Percentiles rank a stretch among this genome's conserved stretches.
Conservation (phyloP, 495 filamentous ascomycete species). For the Polyplosphaeria fusca region DNA sequence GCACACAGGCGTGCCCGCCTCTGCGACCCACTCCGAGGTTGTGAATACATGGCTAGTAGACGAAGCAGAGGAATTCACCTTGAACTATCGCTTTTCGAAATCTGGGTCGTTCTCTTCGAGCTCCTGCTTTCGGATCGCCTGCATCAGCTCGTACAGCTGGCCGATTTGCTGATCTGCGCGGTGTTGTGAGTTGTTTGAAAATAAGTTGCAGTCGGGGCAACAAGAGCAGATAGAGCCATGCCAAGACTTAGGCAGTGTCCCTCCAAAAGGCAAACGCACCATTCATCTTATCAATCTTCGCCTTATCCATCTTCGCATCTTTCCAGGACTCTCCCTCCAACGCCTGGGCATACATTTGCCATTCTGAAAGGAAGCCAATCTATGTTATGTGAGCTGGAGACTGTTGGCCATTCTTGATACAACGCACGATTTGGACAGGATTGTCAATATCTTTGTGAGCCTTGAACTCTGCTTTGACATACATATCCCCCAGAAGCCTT, state of each 20-base stretch:
- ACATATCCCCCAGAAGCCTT: conserved; percentile 82
- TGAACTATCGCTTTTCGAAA: too few species aligned
- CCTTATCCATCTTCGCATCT: conserved; percentile 71
- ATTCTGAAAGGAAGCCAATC: conserved; percentile 95
- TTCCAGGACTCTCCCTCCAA: conserved; percentile 82
- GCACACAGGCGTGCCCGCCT: too few species aligned
- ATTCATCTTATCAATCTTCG: conserved; percentile 89
- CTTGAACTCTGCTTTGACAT: conserved; percentile 87
- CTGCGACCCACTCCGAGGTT: too few species aligned
- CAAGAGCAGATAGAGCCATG: too few species aligned
- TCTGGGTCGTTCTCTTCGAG: conserved; percentile 45
- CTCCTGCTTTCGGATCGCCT: conserved; percentile 65
- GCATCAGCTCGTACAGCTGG: conserved; percentile 92
- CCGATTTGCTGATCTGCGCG: conserved; percentile 80
- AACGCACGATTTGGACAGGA: conserved; percentile 79
- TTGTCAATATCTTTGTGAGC: conserved; percentile 80
- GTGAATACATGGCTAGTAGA: too few species aligned
- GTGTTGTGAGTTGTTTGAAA: neutral
- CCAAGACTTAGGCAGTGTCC: too few species aligned
- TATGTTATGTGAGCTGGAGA: conserved; percentile 36
- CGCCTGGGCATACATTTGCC: conserved; percentile 90
- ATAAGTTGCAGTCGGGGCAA: too few species aligned
- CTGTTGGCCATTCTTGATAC: neutral
- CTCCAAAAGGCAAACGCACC: conserved; percentile 65
- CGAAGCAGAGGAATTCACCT: too few species aligned